Evolutionary conservation across 2,329 filamentous ascomycete genomes (phyloP).

Genomic region (Myriosclerotinia duriaeana): DNA sequence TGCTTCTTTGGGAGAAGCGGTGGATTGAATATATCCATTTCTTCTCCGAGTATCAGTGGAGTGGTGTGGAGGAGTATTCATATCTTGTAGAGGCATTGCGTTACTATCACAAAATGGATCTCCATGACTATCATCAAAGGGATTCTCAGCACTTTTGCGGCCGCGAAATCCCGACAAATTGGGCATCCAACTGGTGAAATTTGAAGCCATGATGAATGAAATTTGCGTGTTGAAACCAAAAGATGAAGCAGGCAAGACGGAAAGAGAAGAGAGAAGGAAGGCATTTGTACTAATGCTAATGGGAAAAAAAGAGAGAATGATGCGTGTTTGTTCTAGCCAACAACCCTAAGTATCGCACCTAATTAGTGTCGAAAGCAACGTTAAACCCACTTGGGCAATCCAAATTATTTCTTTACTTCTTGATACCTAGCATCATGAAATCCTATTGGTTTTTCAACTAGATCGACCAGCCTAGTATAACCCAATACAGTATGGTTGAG

Average conservation of each 20-base stretch:
- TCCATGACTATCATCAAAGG: conserved; percentile 8
- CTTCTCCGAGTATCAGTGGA: conserved; percentile 21
- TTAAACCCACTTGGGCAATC: background rate
- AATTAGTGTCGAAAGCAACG: background rate
- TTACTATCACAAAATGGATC: conserved; percentile 1
- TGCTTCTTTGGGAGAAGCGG: background rate
- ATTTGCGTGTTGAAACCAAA: background rate
- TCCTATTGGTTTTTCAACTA: no score
- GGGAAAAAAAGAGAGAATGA: background rate
- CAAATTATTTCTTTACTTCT: background rate
- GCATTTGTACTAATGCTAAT: background rate
- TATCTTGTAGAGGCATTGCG: conserved; percentile 8
- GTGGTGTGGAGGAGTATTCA: background rate
- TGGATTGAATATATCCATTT: conserved; percentile 23
- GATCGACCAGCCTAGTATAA: background rate
- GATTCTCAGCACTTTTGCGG: background rate
- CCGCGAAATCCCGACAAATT: background rate
- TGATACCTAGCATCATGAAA: no score
- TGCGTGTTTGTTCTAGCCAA: background rate
- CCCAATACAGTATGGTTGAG: background rate
- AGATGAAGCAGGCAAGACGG: background rate
- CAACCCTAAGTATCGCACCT: no score
- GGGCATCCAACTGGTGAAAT: background rate
- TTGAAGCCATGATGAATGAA: background rate
- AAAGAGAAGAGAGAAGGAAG: no score